Conservation (phyloP, 495 filamentous ascomycete species). For the Trichoderma asperelloides region DNA sequence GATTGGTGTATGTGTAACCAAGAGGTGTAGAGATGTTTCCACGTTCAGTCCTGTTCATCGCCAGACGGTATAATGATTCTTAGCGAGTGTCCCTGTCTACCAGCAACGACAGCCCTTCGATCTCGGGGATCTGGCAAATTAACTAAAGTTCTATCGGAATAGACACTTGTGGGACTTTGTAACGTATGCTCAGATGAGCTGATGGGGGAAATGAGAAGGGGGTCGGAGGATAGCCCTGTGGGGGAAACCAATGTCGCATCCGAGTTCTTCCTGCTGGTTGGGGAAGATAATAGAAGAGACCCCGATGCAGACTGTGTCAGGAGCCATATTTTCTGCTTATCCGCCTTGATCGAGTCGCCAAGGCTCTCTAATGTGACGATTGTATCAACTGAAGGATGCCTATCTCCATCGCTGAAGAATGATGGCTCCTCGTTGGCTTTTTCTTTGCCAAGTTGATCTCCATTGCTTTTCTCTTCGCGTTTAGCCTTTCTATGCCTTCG, state of each 20-base stretch:
- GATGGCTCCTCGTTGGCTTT: not conserved
- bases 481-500: not conserved
- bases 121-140: not conserved
- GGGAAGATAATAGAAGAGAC: not conserved
- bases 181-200: not conserved
- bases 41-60: not conserved
- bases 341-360: not conserved
- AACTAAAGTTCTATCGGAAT: not conserved
- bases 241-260: not conserved
- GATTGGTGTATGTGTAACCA: not conserved
- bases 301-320: not conserved
- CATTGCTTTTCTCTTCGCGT: not conserved
- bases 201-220: not conserved
- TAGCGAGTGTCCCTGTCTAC: not conserved
- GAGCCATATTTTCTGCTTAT: not conserved
- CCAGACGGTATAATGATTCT: not conserved
- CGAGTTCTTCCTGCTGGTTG: not conserved
- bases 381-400: conserved; percentile 2
- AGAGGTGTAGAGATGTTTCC: not conserved
- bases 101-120: not conserved
- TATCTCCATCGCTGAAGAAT: not conserved
- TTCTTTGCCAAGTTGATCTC: not conserved
- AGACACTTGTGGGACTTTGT: not conserved
- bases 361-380: not conserved
- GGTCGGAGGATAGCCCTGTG: not conserved